phyloP scores from a whole-genome alignment of 345 rosid species.

The Iberis pinnata region DNA sequence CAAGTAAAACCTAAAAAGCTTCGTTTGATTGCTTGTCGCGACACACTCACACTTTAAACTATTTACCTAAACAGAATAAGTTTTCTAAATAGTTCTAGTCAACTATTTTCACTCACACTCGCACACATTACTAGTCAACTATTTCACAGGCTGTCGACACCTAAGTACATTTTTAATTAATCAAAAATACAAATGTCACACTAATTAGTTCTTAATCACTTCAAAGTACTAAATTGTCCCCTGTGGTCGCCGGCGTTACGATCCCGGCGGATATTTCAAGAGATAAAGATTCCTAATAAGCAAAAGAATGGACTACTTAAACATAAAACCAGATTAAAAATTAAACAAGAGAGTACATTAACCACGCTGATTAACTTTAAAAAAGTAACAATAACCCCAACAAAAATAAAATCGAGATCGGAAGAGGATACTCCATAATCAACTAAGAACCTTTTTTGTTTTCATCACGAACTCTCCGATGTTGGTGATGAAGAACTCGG shows the following conservation, averaged over 20 bases:
- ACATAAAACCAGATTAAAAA: slow-evolving; percentile 9
- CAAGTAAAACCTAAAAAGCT: too few relatives aligned
- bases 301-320: not conserved
- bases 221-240: not conserved
- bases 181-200: slow-evolving; percentile 6
- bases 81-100: too few relatives aligned
- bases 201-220: not conserved
- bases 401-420: slow-evolving; percentile 15
- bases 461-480: slow-evolving; percentile 52
- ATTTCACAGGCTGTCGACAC: too few relatives aligned
- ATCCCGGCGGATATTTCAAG: slow-evolving; percentile 5
- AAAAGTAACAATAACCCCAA: not conserved
- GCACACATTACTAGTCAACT: too few relatives aligned
- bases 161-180: not conserved
- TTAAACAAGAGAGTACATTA: slow-evolving; percentile 21
- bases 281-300: not conserved
- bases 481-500: slow-evolving; percentile 58
- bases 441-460: not conserved
- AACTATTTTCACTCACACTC: too few relatives aligned
- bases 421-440: slow-evolving; percentile 6
- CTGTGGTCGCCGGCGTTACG: not conserved
- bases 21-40: too few relatives aligned
- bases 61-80: too few relatives aligned
- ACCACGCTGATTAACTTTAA: slow-evolving; percentile 10
- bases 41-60: too few relatives aligned